Conservation (phyloP, 257 asterid genomes). For the Henckelia pumila region DNA sequence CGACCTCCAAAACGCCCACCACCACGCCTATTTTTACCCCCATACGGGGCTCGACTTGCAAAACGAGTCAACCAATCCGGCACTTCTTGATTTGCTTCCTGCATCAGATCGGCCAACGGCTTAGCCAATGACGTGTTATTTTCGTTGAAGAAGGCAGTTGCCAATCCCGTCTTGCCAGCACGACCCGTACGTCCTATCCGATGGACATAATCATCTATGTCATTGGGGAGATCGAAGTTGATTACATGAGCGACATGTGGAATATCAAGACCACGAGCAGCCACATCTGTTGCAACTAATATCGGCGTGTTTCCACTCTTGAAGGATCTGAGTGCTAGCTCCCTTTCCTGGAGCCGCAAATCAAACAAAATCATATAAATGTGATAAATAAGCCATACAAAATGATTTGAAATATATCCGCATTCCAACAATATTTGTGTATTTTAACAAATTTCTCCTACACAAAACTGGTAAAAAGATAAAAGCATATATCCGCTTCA, state of each 20-base stretch:
- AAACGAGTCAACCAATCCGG: conserved; percentile 78
- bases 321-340: conserved; percentile 70
- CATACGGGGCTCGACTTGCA: conserved; percentile 62
- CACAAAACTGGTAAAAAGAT: neutral
- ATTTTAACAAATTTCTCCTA: too few relatives aligned
- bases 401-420: too few relatives aligned
- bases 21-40: conserved; percentile 62
- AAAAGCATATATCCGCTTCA: neutral
- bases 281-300: conserved; percentile 90
- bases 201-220: conserved; percentile 83
- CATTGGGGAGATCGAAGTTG: conserved; percentile 86
- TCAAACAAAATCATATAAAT: conserved; percentile 4
- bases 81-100: conserved; percentile 83
- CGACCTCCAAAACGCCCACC: conserved; percentile 80
- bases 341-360: conserved; percentile 63
- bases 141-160: conserved; percentile 85
- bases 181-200: conserved; percentile 91
- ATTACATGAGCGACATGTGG: conserved; percentile 80
- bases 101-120: conserved; percentile 69
- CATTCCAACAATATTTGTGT: too few relatives aligned
- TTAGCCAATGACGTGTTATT: conserved; percentile 61
- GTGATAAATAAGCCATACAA: neutral
- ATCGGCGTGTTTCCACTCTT: conserved; percentile 83
- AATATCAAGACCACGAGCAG: conserved; percentile 92
- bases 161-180: conserved; percentile 83